phyloP scores from a whole-genome alignment of 2,329 filamentous ascomycete species.

The Mycosphaerella arachidis region DNA sequence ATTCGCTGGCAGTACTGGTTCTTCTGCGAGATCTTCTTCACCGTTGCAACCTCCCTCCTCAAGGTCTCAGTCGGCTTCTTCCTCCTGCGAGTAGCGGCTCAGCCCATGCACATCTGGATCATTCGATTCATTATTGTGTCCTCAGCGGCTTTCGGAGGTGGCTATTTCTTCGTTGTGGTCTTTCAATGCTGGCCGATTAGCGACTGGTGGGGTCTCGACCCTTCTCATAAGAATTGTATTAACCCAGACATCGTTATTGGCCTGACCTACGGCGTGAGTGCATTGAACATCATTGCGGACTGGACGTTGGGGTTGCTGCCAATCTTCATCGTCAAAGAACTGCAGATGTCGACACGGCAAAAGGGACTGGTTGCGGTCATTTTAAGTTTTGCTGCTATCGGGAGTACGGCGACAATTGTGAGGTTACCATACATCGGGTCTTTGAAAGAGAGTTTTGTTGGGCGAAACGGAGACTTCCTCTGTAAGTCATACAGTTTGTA shows the following conservation, averaged over 20 bases:
- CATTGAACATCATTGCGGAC: constrained; percentile 40
- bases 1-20: constrained; percentile 44
- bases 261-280: constrained; percentile 31
- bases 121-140: constrained; percentile 46
- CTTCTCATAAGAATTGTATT: constrained; percentile 40
- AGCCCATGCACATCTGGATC: constrained; percentile 42
- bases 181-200: constrained; percentile 52
- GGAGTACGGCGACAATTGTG: constrained; percentile 49
- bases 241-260: constrained; percentile 45
- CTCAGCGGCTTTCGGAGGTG: constrained; percentile 42
- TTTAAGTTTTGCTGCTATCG: constrained; percentile 41
- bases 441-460: constrained; percentile 32
- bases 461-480: constrained; percentile 38
- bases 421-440: constrained; percentile 42
- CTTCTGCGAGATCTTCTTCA: constrained; percentile 54
- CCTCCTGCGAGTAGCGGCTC: constrained; percentile 49
- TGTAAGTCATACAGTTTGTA: constrained; percentile 25
- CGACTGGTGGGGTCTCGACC: constrained; percentile 48
- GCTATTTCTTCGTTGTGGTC: constrained; percentile 49
- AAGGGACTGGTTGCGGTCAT: constrained; percentile 38
- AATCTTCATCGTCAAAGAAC: constrained; percentile 39
- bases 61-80: constrained; percentile 53
- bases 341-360: constrained; percentile 37
- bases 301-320: constrained; percentile 40
- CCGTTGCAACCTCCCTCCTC: constrained; percentile 44